Conservation (phyloP, 257 asterid species). For the Orobanche coerulescens region DNA sequence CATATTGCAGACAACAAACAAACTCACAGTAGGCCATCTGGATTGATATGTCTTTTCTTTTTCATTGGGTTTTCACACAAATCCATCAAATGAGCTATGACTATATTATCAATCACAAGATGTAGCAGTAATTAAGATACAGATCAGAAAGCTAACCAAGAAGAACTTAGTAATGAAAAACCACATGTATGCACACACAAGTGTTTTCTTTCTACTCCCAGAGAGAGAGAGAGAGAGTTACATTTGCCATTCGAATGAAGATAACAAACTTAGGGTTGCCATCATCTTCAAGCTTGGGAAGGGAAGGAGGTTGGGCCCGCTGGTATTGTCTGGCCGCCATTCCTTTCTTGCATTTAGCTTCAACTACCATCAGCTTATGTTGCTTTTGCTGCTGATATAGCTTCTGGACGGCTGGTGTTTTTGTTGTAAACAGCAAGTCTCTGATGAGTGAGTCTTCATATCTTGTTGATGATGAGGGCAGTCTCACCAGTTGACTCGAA, state of each 20-base stretch:
- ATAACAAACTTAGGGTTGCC: conserved; percentile 87
- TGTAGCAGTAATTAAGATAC: not conserved
- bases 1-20: too few species aligned
- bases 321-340: conserved; percentile 71
- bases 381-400: conserved; percentile 15
- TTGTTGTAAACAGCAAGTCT: conserved; percentile 42
- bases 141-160: not conserved
- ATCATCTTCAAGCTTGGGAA: conserved; percentile 91
- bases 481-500: conserved; percentile 44
- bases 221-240: conserved; percentile 19
- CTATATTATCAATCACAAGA: not conserved
- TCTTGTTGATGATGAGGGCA: conserved; percentile 40
- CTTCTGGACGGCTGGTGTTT: conserved; percentile 18
- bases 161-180: not conserved
- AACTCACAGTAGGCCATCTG: not conserved
- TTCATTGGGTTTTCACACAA: not conserved
- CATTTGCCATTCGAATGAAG: conserved; percentile 89
- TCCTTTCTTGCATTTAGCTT: conserved; percentile 86
- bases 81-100: not conserved
- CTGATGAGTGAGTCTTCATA: conserved; percentile 34
- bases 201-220: not conserved
- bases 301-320: conserved; percentile 49
- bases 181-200: not conserved
- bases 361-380: conserved; percentile 34
- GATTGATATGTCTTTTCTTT: not conserved